Percentiles rank a stretch among this genome's conserved stretches.
These are phyloP conservation scores for Calonectria pseudoreteaudii DNA, from an alignment of 2,329 filamentous ascomycete species.

Conservation along the genomic window DNA sequence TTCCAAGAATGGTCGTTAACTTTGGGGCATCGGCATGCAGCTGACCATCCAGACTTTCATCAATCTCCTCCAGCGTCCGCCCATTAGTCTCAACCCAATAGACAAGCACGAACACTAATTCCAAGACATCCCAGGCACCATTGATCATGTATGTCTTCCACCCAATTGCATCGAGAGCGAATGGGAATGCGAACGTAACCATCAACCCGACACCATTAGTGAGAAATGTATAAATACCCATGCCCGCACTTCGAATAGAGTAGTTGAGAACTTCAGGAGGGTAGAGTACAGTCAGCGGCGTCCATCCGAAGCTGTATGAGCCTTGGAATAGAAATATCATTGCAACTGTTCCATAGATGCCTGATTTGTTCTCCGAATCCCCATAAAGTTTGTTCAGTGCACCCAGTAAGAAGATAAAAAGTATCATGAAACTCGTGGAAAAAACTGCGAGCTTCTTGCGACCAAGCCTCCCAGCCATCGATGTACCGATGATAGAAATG, in stretches of 20 bases:
- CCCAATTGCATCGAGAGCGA: conserved; percentile 36
- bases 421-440: conserved; percentile 51
- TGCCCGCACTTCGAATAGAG: conserved; percentile 43
- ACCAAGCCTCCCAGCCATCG: conserved; percentile 55
- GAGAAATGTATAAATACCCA: conserved; percentile 48
- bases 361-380: conserved; percentile 48
- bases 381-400: conserved; percentile 56
- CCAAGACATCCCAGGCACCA: conserved; percentile 41
- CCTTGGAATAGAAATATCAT: conserved; percentile 45
- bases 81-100: conserved; percentile 28
- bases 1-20: not conserved
- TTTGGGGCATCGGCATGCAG: not conserved
- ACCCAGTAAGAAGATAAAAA: conserved; percentile 64
- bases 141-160: conserved; percentile 44
- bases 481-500: conserved; percentile 56
- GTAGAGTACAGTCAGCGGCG: conserved; percentile 41
- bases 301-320: conserved; percentile 45
- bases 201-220: conserved; percentile 17
- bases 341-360: conserved; percentile 51
- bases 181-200: conserved; percentile 35
- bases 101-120: conserved; percentile 20
- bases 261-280: conserved; percentile 46
- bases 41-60: conserved; percentile 11
- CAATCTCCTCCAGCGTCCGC: conserved; percentile 22
- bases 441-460: conserved; percentile 57